Base-by-base conservation (phyloP, 352 stramenopile species). In the Vaucheria bursata region DNA sequence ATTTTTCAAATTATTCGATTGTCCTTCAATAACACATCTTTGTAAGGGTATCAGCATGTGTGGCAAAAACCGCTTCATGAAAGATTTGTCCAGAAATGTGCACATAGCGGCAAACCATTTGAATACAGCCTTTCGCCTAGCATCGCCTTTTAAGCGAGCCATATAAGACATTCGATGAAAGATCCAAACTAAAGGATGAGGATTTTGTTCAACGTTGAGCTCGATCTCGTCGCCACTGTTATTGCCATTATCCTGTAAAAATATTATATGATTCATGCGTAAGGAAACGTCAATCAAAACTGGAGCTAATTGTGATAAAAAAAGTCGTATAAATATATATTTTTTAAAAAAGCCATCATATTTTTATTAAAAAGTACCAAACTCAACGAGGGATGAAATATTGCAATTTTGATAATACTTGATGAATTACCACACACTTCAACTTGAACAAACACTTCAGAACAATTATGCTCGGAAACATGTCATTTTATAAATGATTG, bases 151-250 rank as follows among this genome's bases (percentile, higher is more conserved):
- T 37, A 68, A 32, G 49, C 75, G 70, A 6, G 69, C 79, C 79
- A 85, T 85, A 71, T 79, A 75, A 25, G 65, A 73, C 76, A 85
- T 75, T 40, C 79, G 79, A 50, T 85, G 79, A 71, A 84, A 85
- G 31, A 84, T 74, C 79, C 79, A 85, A 53, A 64, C 73, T 3
- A 85, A 40, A 0, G 77, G 77, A 45, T 85, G 74, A 2, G 34
- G 32, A 7, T 77, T 31, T n/a, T 32, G 34, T 64, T 64, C 8
- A 50, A 1, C 5, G 1, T 71, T 2, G 7, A 12, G n/a, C 36
- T 65, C 31, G 25, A 0, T 66, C 4, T 18, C n/a, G 67, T 65
- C 2, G 67, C 6, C 32, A 34, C 40, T 71, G 2, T 71, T 71
- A 25, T 34, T 73, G 67, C 7, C 49, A 35, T 7, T 69, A 35